phyloP scores from a whole-genome alignment of 306 rosid genomes.

The Malus orientalis region DNA sequence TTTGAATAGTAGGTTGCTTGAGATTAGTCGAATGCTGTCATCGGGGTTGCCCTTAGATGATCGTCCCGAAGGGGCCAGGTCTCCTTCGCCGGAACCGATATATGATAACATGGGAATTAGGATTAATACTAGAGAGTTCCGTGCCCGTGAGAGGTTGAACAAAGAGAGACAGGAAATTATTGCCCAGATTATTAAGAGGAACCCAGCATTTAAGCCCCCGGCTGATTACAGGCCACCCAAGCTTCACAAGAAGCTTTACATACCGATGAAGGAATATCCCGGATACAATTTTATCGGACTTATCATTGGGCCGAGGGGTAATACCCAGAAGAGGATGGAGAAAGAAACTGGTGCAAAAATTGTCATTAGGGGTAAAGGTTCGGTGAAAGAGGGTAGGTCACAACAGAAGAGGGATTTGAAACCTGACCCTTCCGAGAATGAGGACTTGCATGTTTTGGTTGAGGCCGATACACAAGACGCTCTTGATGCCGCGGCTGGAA shows the following conservation, averaged over 20 bases:
- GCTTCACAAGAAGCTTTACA: conserved; percentile 98
- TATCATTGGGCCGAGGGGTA: conserved; percentile 93
- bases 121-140: conserved; percentile 85
- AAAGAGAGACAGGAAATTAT: conserved; percentile 92
- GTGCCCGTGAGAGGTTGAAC: conserved; percentile 86
- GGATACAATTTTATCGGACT: conserved; percentile 96
- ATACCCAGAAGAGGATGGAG: conserved; percentile 98
- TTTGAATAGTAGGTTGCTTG: conserved; percentile 82
- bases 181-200: conserved; percentile 80
- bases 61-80: conserved; percentile 92
- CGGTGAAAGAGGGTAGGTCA: conserved; percentile 87
- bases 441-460: conserved; percentile 91
- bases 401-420: conserved; percentile 95
- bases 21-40: conserved; percentile 87
- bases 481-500: conserved; percentile 93
- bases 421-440: conserved; percentile 89
- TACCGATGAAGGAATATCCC: conserved; percentile 94
- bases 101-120: conserved; percentile 93
- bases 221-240: conserved; percentile 95
- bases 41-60: conserved; percentile 92
- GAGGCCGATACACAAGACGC: conserved; percentile 91
- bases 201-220: conserved; percentile 94
- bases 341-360: conserved; percentile 95
- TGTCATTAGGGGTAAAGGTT: conserved; percentile 93
- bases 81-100: conserved; percentile 94